Conservation (phyloP, 352 stramenopile genomes). For the Phytopythium ostracodes region DNA sequence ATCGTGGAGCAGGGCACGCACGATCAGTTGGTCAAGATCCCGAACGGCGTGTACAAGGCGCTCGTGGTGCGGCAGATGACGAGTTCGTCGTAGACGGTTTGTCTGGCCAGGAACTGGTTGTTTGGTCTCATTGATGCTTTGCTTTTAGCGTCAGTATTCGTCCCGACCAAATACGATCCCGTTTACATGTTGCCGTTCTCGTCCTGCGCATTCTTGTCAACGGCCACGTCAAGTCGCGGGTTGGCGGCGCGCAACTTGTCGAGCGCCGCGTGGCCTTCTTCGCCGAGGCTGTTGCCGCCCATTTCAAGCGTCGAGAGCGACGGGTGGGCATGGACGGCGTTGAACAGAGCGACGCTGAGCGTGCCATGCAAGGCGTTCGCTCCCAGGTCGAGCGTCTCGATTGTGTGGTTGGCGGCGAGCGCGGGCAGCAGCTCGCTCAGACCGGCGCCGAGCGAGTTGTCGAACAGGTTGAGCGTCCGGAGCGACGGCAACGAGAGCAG, state of each 20-base stretch:
- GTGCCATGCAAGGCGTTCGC: constrained; percentile 66
- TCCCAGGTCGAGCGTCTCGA: constrained; percentile 64
- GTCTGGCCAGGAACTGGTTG: background rate
- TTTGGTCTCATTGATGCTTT: background rate
- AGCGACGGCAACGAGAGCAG: constrained; percentile 42
- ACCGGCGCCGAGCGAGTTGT: constrained; percentile 62
- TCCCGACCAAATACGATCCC: background rate
- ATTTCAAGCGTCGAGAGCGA: constrained; percentile 81
- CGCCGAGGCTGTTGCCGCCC: constrained; percentile 75
- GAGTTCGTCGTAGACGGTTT: background rate
- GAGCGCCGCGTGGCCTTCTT: constrained; percentile 58
- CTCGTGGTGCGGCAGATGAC: constrained; percentile 25
- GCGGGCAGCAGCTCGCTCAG: constrained; percentile 44
- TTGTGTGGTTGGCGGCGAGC: constrained; percentile 42
- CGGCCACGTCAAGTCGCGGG: constrained; percentile 58
- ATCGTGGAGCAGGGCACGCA: constrained; percentile 89
- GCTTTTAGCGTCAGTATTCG: background rate
- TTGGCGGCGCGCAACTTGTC: constrained; percentile 58
- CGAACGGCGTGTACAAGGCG: constrained; percentile 46
- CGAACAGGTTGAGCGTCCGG: constrained; percentile 68
- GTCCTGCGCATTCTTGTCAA: constrained; percentile 76
- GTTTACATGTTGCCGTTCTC: constrained; percentile 52
- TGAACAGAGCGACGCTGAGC: constrained; percentile 57
- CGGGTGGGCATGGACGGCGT: constrained; percentile 53
- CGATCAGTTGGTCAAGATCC: constrained; percentile 54